Evolutionary conservation across 306 rosid species (phyloP), one percentile per base, ranked within the genome.

Genomic region (Citrullus mucosospermus): DNA sequence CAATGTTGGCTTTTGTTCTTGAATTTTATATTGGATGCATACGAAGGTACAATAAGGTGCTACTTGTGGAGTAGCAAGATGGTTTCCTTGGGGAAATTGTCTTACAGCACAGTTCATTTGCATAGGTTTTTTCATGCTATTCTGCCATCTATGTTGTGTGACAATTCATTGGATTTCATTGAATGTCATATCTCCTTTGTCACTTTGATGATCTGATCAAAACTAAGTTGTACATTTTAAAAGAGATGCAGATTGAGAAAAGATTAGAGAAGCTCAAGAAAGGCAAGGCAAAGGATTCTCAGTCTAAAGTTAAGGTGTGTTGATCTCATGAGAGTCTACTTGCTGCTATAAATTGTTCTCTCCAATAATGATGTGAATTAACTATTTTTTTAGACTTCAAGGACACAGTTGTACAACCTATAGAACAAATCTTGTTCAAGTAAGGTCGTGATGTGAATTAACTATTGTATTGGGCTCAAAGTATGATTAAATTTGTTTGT

Each of bases 221-320:
- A 53, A 83, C 89, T 90, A 80, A 93, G 82, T 73, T 83, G 80
- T 84, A 82, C 81, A 36, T 43, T 80, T 84, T 74, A 22, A 84
- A 91, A 89, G 91, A 85, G 89, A 80, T 88, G 95, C 97, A 95
- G 98, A 92, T 95, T 86, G 97, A 92, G 53, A 95, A 95, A 83
- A 92, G 98, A 90, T 14, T 91, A 82, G 98, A 95, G 67, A 95
- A 88, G 83, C 90, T 95, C 80, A 95, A 92, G 86, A 95, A 95
- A 84, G 85, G 98, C 85, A 95, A 92, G 90, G 78, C 87, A 62
- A 92, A 56, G 80, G 93, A 92, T 85, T 91, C 97, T 75, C 97
- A 86, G 80, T 79, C 96, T 54, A 95, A 89, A 87, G 59, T 87
- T 81, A 95, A 92, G 98, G 98, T 89, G 78, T 74, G 58, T 59